Base-by-base conservation (phyloP, 768 basidiomycete species). In the Lepiota subincarnata region DNA sequence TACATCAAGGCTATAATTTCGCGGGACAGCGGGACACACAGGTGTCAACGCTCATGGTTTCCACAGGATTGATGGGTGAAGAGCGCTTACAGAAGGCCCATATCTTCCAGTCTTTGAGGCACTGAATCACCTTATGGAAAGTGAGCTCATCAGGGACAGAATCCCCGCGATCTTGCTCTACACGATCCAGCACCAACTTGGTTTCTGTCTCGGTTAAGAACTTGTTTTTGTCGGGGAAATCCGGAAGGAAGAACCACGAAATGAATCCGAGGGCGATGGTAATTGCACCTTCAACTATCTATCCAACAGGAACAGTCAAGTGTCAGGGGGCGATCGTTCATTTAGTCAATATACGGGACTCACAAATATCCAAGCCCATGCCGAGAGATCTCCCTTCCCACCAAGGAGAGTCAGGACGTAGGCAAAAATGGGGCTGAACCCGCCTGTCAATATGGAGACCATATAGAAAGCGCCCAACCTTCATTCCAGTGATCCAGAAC, bases 351-450 rank as follows among this genome's bases (percentile, higher is more conserved):
- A 18, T 22, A 18, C 56, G 18, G 13, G 42, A 61, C 73, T 58
- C 58, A 76, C 79, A 60, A 80, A 80, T 47, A 80, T 79, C 77
- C 78, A 81, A 1, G 77, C 69, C 78, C 78, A 79, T 4, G 75
- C 78, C 20, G 71, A 60, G 37, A 78, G 62, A 13, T 75, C 77
- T 37, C 63, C 55, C 56, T 63, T 68, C 0, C 78, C 79, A 1
- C 65, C 64, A 22, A 80, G 65, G 16, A 72, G 66, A 42, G 73
- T 75, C 44, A 79, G 45, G 31, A 62, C 60, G 58, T 77, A 79
- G 0, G 74, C 77, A 45, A 79, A 66, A 34, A 80, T 73, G 16
- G 77, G 70, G 59, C 77, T 75, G 59, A 80, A 79, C 2, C 76
- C 78, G 12, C 72, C 74, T 24, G 70, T 56, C 26, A 76, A 60